Evolutionary conservation across 140 eudicot species (phyloP).

Genomic region (Anethum foeniculum): DNA sequence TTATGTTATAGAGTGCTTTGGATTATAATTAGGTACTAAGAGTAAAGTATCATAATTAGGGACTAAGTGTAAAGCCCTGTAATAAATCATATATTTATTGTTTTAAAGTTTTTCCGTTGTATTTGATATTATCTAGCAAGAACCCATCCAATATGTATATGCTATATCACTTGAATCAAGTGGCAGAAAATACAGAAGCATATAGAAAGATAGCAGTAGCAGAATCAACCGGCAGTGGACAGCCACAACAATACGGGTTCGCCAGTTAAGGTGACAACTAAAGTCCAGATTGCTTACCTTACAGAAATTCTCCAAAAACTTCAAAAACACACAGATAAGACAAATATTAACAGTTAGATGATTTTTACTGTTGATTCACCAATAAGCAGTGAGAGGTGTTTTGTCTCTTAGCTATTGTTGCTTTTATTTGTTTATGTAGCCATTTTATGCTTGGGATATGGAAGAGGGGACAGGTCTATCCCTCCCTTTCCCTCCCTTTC

Average conservation of each 20-base stretch:
- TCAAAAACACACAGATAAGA: neutral
- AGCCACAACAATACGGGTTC: neutral
- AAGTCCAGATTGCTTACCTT: neutral
- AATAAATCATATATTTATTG: too few relatives aligned
- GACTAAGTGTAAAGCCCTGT: neutral
- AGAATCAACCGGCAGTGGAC: neutral
- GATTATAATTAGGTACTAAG: neutral
- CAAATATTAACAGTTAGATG: neutral
- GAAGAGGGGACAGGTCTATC: too few relatives aligned
- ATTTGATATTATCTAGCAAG: neutral
- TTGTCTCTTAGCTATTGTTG: too few relatives aligned
- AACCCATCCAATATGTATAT: neutral
- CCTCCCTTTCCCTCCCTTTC: too few relatives aligned
- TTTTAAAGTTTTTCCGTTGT: neutral
- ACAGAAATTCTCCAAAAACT: neutral
- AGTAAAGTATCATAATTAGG: too few relatives aligned
- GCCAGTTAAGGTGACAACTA: neutral
- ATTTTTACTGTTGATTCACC: neutral
- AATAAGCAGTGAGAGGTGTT: neutral
- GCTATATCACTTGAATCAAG: neutral
- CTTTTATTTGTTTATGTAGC: too few relatives aligned
- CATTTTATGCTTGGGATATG: too few relatives aligned
- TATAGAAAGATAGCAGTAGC: neutral
- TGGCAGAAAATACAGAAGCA: neutral
- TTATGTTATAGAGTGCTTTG: neutral